Base-by-base conservation (phyloP, 768 basidiomycete species). In the Xerocomellus dryophilus region DNA sequence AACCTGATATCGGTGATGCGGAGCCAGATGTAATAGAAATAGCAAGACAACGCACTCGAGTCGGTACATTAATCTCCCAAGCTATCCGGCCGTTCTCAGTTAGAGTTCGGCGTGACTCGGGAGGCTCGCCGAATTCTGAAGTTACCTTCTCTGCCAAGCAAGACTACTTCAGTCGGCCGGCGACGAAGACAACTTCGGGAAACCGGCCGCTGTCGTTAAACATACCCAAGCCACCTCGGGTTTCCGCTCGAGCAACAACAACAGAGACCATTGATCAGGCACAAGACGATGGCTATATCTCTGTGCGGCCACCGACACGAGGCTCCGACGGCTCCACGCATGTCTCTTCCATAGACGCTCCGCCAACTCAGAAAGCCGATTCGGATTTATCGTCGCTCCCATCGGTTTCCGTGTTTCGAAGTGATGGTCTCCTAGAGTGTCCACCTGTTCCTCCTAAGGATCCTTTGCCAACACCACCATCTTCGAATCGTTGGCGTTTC, bases 31-130 rank as follows among this genome's bases (percentile, higher is more conserved):
- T 66, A 45, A 62, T 65, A 35, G 60, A 65, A 40, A 42, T 63
- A 47, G 46, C 64, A 41, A 64, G 74, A 35, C 68, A 76, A 29
- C 73, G 77, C n/a, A 78, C 72, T 25, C 76, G 76, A 36, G 74
- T 86, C 46, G 74, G 80, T 23, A 78, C 80, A 38, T 73, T 86
- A 48, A 74, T 88, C 50, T 74, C 71, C 12, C 77, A 80, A 51
- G 78, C 82, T 4, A 75, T 85, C 27, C 74, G 80, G 1, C 79
- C 82, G 3, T 66, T 76, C 27, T 69, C 75, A 42, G 61, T 62
- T 20, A 76, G 76, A 32, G 61, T 56, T 51, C 71, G 77, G 7
- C 66, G 67, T 52, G 75, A 74, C 27, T 73, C 76, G 20, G 65
- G 64, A 43, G 65, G 67, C 45, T 76, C 70, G 41, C 63, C 53